Base-by-base conservation (phyloP, 768 basidiomycete genomes). In the Mycena rebaudengoi region DNA sequence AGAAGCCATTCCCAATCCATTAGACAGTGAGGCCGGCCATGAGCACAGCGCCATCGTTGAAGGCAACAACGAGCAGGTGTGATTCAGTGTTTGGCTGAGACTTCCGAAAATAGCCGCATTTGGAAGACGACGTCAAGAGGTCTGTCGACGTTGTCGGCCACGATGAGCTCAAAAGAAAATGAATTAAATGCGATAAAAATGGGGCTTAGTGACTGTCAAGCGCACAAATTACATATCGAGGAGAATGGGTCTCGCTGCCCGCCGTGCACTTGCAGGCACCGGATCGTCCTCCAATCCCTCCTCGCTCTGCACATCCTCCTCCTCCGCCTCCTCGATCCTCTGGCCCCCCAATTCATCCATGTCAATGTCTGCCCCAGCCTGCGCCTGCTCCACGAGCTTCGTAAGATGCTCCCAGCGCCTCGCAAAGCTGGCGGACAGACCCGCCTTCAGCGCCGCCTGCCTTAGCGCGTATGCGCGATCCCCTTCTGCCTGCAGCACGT, bases 271-370 rank as follows among this genome's bases (percentile, higher is more conserved):
- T 41, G n/a, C 12, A 3, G 23, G 14, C 12, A 53, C 20, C 14
- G 52, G 37, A 35, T 41, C 52, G 8, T 53, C 52, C 52, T 53
- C n/a, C n/a, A n/a, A n/a, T n/a, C n/a, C 52, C 21, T 53, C 52
- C 35, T 23, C 52, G 18, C 52, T 53, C n/a, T n/a, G n/a, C n/a
- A n/a, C n/a, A 21, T 26, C 37, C 3, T 28, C 52, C 23, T 28
- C 52, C 13, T 29, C 52, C 16, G 39, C 39, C 13, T 53, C 52
- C 4, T 7, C 50, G 11, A 32, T 25, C 13, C n/a, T 33, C 28
- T 18, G 23, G 11, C 6, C 25, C 4, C 18, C 50, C 35, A 4
- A 21, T 26, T 16, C 10, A 7, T 29, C 23, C 37, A 20, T n/a
- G n/a, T n/a, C n/a, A n/a, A n/a, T n/a, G n/a, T n/a, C n/a, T n/a